Conservation (phyloP, 208 protist genomes). For the Trypanosomatidae sp. region DNA sequence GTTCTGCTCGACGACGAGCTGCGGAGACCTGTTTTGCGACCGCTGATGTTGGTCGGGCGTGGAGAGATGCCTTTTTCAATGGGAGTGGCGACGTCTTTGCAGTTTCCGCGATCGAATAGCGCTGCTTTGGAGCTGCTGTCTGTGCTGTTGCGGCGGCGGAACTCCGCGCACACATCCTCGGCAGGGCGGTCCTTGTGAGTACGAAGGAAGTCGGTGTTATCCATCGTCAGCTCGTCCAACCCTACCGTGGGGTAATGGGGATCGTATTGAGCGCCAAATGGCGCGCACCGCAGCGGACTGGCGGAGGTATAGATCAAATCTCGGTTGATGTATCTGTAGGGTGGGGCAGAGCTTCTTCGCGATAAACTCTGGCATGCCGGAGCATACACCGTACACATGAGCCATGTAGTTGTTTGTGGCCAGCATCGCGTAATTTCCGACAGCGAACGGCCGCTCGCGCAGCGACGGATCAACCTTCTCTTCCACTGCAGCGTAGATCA, state of each 20-base stretch:
- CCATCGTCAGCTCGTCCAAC: slow-evolving; percentile 78
- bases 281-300: slow-evolving; percentile 46
- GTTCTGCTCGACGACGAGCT: background rate
- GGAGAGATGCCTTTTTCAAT: background rate
- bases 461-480: slow-evolving; percentile 77
- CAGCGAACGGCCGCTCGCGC: slow-evolving; percentile 83
- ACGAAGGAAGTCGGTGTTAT: slow-evolving; percentile 50
- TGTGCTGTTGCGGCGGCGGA: slow-evolving; percentile 34
- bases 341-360: slow-evolving; percentile 77
- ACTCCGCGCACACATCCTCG: slow-evolving; percentile 37
- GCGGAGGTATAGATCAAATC: slow-evolving; percentile 64
- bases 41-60: background rate
- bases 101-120: background rate
- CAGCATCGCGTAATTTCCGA: slow-evolving; percentile 92
- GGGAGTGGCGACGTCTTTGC: background rate
- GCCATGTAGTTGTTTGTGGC: slow-evolving; percentile 94
- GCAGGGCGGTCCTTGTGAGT: slow-evolving; percentile 16
- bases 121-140: slow-evolving; percentile 8
- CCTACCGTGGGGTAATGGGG: slow-evolving; percentile 56
- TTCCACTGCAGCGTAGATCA: slow-evolving; percentile 91
- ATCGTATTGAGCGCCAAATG: slow-evolving; percentile 82
- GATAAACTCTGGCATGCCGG: slow-evolving; percentile 95
- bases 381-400: slow-evolving; percentile 90
- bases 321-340: slow-evolving; percentile 61
- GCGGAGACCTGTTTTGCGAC: background rate